A percentile compares a stretch with the other conserved stretches of the same genome.
These are phyloP conservation scores for Plasmodium vivax DNA, from an alignment of 169 alveolate genomes.

Conservation along the genomic window DNA sequence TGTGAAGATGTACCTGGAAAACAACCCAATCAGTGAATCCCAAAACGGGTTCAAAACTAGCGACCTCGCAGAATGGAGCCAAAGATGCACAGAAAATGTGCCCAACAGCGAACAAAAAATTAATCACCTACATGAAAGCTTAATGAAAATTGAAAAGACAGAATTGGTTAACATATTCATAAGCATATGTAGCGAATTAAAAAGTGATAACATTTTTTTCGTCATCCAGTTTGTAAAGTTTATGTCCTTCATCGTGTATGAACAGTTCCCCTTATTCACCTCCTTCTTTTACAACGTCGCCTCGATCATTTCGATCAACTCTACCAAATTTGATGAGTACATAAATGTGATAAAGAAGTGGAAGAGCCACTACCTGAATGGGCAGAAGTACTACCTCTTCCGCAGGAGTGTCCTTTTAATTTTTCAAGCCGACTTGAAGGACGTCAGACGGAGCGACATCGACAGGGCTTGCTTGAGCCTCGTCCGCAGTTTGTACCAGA, in stretches of 20 bases:
- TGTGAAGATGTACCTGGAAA: conserved; percentile 39
- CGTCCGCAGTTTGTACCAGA: conserved; percentile 18
- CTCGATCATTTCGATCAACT: conserved; percentile 7
- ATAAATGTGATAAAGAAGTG: conserved; percentile 34
- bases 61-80: background rate
- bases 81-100: background rate
- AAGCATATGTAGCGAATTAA: conserved; percentile 52
- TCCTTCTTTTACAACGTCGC: conserved; percentile 47
- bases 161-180: conserved; percentile 50
- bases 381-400: conserved; percentile 25
- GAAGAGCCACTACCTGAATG: conserved; percentile 34
- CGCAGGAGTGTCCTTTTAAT: conserved; percentile 40
- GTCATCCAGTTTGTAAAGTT: conserved; percentile 53
- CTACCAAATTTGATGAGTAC: conserved; percentile 40
- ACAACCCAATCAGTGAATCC: background rate
- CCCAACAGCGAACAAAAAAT: background rate
- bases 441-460: conserved; percentile 6
- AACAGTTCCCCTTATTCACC: conserved; percentile 62
- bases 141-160: conserved; percentile 48
- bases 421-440: conserved; percentile 50
- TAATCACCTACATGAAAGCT: background rate
- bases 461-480: conserved; percentile 32
- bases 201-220: conserved; percentile 45
- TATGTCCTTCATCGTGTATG: conserved; percentile 60
- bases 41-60: background rate